phyloP scores from a whole-genome alignment of 2,329 filamentous ascomycete species.

The Aspergillus puulaauensis region DNA sequence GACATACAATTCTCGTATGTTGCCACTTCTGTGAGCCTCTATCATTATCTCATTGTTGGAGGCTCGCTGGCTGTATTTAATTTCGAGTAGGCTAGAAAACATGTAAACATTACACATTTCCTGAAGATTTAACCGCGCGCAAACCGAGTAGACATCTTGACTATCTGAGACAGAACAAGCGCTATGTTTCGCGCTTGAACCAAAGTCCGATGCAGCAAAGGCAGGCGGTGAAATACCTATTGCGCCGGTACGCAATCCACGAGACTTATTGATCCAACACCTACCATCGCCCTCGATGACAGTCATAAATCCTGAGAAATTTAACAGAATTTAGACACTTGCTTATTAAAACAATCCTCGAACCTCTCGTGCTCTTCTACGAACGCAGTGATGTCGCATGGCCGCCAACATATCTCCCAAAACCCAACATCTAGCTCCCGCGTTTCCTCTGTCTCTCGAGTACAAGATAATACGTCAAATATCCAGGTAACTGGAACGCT shows the following conservation, averaged over 20 bases:
- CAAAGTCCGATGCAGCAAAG: not conserved
- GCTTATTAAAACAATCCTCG: not conserved
- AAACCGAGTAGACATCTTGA: not conserved
- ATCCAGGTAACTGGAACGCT: conserved; percentile 30
- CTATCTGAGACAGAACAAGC: not conserved
- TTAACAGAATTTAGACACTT: too few species aligned
- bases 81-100: not conserved
- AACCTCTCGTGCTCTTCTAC: not conserved
- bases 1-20: not conserved
- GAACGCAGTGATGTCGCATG: conserved; percentile 35
- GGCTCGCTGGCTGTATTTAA: conserved; percentile 1
- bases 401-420: conserved; percentile 22
- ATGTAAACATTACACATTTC: not conserved
- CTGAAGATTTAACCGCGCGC: not conserved
- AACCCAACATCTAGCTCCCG: conserved; percentile 18
- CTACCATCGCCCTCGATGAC: not conserved
- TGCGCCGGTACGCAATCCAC: not conserved
- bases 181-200: not conserved
- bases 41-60: not conserved
- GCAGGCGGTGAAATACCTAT: not conserved
- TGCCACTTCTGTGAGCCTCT: not conserved
- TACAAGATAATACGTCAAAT: conserved; percentile 19
- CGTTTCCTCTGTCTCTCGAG: conserved; percentile 25
- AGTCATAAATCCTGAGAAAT: not conserved
- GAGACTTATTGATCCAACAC: not conserved